A percentile compares a stretch with the other conserved stretches of the same genome.
Evolutionary conservation across 192 early-diverging fungal species (phyloP).

Genomic region (Coemansia furcata): DNA sequence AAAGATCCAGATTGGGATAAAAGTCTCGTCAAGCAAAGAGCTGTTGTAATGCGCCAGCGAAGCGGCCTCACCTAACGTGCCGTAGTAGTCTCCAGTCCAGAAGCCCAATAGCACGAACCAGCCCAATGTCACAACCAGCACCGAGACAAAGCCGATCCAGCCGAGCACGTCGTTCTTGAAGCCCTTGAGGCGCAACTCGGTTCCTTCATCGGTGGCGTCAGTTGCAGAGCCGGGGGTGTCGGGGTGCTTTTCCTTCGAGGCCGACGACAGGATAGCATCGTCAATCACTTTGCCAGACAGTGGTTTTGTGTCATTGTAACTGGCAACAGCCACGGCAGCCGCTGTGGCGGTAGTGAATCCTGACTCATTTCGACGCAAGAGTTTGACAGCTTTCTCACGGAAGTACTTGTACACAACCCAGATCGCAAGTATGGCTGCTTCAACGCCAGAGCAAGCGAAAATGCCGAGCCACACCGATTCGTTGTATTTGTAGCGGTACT

Average conservation of each 20-base stretch:
- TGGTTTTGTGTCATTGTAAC: conserved; percentile 21
- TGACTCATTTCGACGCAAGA: conserved; percentile 19
- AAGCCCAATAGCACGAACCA: conserved; percentile 46
- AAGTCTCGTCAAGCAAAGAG: conserved; percentile 37
- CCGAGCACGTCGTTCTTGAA: conserved; percentile 49
- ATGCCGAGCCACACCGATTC: conserved; percentile 50
- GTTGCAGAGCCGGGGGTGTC: conserved; percentile 7
- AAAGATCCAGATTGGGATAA: conserved; percentile 56
- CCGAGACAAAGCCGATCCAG: conserved; percentile 33
- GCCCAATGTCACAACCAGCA: conserved; percentile 31
- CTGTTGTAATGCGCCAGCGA: conserved; percentile 58
- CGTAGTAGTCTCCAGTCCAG: conserved; percentile 56
- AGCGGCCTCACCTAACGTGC: conserved; percentile 55
- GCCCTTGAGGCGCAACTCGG: conserved; percentile 27
- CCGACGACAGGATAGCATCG: neutral
- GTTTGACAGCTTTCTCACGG: conserved; percentile 15
- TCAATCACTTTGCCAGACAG: neutral
- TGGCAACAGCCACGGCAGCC: neutral
- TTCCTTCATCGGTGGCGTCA: neutral
- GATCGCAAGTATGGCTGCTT: conserved; percentile 33
- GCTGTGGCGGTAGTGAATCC: conserved; percentile 26
- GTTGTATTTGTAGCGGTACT: conserved; percentile 34
- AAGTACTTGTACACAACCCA: conserved; percentile 52
- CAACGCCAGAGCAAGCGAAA: conserved; percentile 35
- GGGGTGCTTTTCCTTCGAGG: conserved; percentile 4